Percentiles rank a stretch among this genome's conserved stretches.
Evolutionary conservation across 192 early-diverging fungal genomes (phyloP).

Genomic region (Obelidium mucronatum): DNA sequence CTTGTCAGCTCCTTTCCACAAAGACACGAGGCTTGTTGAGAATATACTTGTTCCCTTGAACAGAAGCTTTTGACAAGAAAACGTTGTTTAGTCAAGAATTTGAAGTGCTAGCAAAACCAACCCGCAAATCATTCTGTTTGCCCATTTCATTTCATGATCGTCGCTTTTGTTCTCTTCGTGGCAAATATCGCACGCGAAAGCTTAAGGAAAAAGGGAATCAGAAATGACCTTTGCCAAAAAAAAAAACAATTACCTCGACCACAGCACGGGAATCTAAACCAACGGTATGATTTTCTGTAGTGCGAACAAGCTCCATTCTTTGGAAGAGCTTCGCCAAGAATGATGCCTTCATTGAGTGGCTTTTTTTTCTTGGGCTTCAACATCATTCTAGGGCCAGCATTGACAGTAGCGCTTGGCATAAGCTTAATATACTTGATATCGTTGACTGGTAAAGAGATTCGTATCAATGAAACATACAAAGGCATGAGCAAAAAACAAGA

Average conservation of each 20-base stretch:
- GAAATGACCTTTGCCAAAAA: too few relatives aligned
- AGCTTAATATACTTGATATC: conserved; percentile 66
- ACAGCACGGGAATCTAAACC: conserved; percentile 95
- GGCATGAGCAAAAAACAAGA: too few relatives aligned
- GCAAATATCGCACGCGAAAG: conserved; percentile 86
- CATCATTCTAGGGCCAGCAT: background rate
- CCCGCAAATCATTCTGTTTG: conserved; percentile 85
- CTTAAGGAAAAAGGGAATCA: too few relatives aligned
- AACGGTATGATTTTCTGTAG: conserved; percentile 85
- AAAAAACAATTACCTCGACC: conserved; percentile 60
- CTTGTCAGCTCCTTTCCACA: conserved; percentile 72
- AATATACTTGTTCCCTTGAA: conserved; percentile 76
- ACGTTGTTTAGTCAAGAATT: too few relatives aligned
- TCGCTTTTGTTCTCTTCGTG: conserved; percentile 75
- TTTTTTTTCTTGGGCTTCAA: conserved; percentile 64
- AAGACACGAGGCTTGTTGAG: conserved; percentile 51
- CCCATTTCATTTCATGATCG: conserved; percentile 72
- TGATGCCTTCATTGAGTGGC: conserved; percentile 62
- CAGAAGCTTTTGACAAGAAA: too few relatives aligned
- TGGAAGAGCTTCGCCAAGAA: conserved; percentile 77
- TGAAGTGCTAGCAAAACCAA: too few relatives aligned
- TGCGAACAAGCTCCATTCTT: conserved; percentile 84
- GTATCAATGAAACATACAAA: too few relatives aligned
- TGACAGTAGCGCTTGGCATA: conserved; percentile 15
- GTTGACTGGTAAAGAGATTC: too few relatives aligned